phyloP scores from a whole-genome alignment of 768 basidiomycete genomes.

The Chalciporus sphaerocephalus region DNA sequence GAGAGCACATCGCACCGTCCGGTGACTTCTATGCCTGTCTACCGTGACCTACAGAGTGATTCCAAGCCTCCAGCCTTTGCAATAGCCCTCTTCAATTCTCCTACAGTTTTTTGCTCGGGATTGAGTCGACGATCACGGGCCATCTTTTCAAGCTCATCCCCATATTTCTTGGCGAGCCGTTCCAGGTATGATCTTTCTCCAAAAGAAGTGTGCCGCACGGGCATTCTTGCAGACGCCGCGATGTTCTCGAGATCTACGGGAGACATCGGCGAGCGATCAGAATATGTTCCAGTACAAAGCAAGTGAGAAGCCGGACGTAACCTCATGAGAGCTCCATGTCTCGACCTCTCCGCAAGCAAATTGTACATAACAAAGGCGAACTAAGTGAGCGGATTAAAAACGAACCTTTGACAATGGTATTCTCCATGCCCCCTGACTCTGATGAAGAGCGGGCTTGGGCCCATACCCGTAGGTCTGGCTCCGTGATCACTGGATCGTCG shows the following conservation, averaged over 20 bases:
- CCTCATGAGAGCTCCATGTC: slow-evolving; percentile 1
- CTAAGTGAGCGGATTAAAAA: slow-evolving; percentile 1
- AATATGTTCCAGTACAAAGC: background rate
- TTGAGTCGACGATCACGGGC: slow-evolving; percentile 76
- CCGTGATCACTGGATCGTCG: slow-evolving; percentile 32
- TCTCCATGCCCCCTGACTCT: background rate
- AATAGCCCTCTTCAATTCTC: slow-evolving; percentile 65
- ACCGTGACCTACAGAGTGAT: slow-evolving; percentile 16
- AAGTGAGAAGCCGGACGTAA: slow-evolving; percentile 1
- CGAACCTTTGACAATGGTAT: slow-evolving; percentile 34
- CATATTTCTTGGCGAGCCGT: slow-evolving; percentile 65
- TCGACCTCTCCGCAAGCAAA: background rate
- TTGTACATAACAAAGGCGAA: background rate
- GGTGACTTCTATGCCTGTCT: slow-evolving; percentile 2
- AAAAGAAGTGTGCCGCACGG: slow-evolving; percentile 58
- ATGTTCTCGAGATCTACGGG: slow-evolving; percentile 60
- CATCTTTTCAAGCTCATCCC: slow-evolving; percentile 71
- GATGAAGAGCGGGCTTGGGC: slow-evolving; percentile 1
- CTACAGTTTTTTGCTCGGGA: slow-evolving; percentile 77
- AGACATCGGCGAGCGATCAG: slow-evolving; percentile 10
- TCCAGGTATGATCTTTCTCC: slow-evolving; percentile 67
- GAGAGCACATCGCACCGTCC: slow-evolving; percentile 1
- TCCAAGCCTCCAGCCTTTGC: slow-evolving; percentile 48
- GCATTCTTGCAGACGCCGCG: slow-evolving; percentile 43
- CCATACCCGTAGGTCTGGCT: slow-evolving; percentile 21